These are phyloP conservation scores for Mucor lusitanicus DNA, from an alignment of 371 early-diverging fungal genomes.

Conservation along the genomic window DNA sequence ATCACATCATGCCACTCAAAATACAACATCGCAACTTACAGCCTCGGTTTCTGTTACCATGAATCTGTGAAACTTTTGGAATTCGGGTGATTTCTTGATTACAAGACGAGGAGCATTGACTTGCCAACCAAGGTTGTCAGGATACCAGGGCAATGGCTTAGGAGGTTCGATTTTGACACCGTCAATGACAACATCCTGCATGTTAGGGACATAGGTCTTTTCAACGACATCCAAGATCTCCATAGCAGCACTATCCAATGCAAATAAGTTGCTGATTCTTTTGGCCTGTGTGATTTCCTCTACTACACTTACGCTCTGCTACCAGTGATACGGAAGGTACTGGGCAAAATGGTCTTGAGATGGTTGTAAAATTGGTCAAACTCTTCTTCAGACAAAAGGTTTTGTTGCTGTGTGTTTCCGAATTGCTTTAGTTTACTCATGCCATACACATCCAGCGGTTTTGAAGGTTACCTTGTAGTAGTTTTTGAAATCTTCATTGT, in stretches of 20 bases:
- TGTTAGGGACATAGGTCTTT: constrained; percentile 54
- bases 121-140: constrained; percentile 89
- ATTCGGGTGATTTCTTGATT: constrained; percentile 73
- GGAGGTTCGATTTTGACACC: constrained; percentile 77
- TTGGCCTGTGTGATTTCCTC: not conserved
- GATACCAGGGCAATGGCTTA: constrained; percentile 85
- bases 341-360: constrained; percentile 77
- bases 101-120: constrained; percentile 70
- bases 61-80: constrained; percentile 87
- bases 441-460: not conserved
- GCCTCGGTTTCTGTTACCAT: constrained; percentile 94
- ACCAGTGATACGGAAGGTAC: constrained; percentile 93
- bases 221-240: constrained; percentile 59
- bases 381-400: constrained; percentile 82
- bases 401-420: constrained; percentile 55
- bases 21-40: constrained; percentile 32
- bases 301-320: constrained; percentile 63
- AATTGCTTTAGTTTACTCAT: not conserved
- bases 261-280: too few relatives aligned
- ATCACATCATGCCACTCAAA: not conserved
- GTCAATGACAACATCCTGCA: constrained; percentile 64
- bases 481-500: constrained; percentile 68
- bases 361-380: constrained; percentile 70
- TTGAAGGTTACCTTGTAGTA: constrained; percentile 69
- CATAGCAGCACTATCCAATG: constrained; percentile 37